Evolutionary conservation across 164 flowering plant species (phyloP).

Genomic region (Cinnamomum chago): DNA sequence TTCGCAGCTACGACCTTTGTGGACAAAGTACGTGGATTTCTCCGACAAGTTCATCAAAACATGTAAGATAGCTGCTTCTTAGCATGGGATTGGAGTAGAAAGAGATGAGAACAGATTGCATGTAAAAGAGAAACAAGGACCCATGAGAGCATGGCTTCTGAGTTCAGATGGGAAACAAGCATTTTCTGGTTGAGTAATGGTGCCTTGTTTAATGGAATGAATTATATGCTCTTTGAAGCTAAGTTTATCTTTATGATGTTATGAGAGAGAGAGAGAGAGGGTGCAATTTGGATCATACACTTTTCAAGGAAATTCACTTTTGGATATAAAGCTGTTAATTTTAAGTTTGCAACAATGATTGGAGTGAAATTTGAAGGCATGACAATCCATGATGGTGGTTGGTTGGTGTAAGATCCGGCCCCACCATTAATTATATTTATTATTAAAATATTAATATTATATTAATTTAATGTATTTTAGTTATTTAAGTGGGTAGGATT

Average conservation of each 20-base stretch:
- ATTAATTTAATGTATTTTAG: too few species aligned
- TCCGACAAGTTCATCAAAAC: conserved; percentile 69
- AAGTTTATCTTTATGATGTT: not conserved
- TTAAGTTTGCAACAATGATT: too few species aligned
- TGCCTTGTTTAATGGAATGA: too few species aligned
- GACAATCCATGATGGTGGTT: too few species aligned
- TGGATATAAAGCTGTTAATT: too few species aligned
- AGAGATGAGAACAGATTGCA: not conserved
- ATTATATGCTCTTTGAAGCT: not conserved
- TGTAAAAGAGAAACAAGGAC: not conserved
- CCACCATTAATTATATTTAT: too few species aligned
- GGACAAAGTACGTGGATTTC: conserved; percentile 81
- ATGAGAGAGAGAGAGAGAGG: not conserved
- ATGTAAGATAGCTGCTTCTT: conserved; percentile 63
- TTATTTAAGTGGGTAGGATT: too few species aligned
- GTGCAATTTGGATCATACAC: not conserved
- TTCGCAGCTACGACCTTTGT: conserved; percentile 62
- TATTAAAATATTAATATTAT: too few species aligned
- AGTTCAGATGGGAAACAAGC: not conserved
- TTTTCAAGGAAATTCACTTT: too few species aligned
- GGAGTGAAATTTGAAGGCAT: too few species aligned
- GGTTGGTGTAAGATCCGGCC: too few species aligned
- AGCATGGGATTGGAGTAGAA: conserved; percentile 13
- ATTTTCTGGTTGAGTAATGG: not conserved
- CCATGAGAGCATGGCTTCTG: not conserved